Evolutionary conservation across 257 asterid genomes (phyloP).

Genomic region (Phtheirospermum japonicum): DNA sequence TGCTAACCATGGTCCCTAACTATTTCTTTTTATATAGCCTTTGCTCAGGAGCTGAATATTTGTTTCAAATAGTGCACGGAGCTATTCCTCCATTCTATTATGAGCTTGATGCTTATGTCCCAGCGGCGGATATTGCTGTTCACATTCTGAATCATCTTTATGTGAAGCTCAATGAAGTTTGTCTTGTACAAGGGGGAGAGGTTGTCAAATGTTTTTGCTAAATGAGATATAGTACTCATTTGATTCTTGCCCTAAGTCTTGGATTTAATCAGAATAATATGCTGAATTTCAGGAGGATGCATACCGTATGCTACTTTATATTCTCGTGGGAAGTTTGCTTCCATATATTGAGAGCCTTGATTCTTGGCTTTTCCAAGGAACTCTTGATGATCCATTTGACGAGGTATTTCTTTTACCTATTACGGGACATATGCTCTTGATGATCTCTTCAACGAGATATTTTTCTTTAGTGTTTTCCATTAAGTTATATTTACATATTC

Average conservation of each 20-base stretch:
- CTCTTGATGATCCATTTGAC: slow-evolving; percentile 88
- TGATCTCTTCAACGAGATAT: too few species aligned
- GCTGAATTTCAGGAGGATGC: slow-evolving; percentile 80
- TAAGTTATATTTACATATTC: too few species aligned
- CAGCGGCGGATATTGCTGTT: slow-evolving; percentile 67
- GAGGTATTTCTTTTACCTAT: slow-evolving; percentile 59
- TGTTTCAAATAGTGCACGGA: slow-evolving; percentile 75
- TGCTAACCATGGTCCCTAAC: slow-evolving; percentile 27
- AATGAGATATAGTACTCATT: slow-evolving; percentile 16
- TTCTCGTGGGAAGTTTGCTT: slow-evolving; percentile 67
- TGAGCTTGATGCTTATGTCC: slow-evolving; percentile 42
- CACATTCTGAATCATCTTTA: slow-evolving; percentile 75
- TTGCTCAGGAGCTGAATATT: slow-evolving; percentile 87
- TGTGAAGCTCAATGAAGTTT: slow-evolving; percentile 80
- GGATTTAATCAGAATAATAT: slow-evolving; percentile 21
- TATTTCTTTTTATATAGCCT: slow-evolving; percentile 52
- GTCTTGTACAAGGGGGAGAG: slow-evolving; percentile 95
- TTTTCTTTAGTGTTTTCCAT: too few species aligned
- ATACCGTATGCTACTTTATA: slow-evolving; percentile 69
- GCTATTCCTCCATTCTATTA: slow-evolving; percentile 61
- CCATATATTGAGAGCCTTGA: slow-evolving; percentile 91
- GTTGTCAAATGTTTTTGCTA: slow-evolving; percentile 40
- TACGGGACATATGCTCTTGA: slow-evolving; percentile 7
- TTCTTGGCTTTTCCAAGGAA: slow-evolving; percentile 97
- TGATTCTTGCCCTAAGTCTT: slow-evolving; percentile 15